Conservation (phyloP, 176 grass and related monocot genomes). For the Musa troglodytarum region DNA sequence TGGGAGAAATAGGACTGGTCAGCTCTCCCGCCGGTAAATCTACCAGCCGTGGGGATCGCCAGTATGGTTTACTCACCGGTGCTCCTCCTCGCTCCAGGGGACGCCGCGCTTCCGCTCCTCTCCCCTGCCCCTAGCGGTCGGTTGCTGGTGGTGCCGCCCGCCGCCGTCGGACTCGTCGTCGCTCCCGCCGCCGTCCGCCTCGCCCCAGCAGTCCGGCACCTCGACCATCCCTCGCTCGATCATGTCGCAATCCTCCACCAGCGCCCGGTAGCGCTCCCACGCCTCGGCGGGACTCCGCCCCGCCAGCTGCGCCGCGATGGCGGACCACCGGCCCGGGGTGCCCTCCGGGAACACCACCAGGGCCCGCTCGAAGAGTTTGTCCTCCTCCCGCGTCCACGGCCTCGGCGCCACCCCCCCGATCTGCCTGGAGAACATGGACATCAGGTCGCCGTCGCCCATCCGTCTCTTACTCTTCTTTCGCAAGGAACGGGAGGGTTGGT, state of each 20-base stretch:
- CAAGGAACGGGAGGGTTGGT: too few species aligned
- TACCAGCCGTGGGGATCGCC: too few species aligned
- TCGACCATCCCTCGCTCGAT: constrained; percentile 66
- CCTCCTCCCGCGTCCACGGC: constrained; percentile 64
- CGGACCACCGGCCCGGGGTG: constrained; percentile 45
- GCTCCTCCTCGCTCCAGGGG: constrained; percentile 82
- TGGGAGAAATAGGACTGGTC: too few species aligned
- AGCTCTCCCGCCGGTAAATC: too few species aligned
- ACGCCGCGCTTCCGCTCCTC: constrained; percentile 43
- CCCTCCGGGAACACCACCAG: constrained; percentile 52
- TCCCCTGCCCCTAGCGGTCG: neutral
- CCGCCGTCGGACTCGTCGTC: neutral
- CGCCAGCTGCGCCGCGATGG: constrained; percentile 41
- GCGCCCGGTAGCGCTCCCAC: constrained; percentile 53
- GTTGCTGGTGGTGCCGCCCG: neutral
- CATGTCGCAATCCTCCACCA: constrained; percentile 57
- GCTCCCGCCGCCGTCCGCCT: neutral
- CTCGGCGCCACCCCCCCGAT: neutral
- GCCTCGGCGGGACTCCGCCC: constrained; percentile 45
- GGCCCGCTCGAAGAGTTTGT: constrained; percentile 87
- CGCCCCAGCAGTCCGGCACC: constrained; percentile 38
- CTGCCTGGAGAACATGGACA: neutral
- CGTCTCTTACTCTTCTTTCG: too few species aligned
- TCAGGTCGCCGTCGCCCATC: neutral
- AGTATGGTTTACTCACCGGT: constrained; percentile 47